Evolutionary conservation across 2,329 filamentous ascomycete genomes (phyloP), one percentile per base, ranked within the genome.

Genomic region (Geoglossum cookeanum): DNA sequence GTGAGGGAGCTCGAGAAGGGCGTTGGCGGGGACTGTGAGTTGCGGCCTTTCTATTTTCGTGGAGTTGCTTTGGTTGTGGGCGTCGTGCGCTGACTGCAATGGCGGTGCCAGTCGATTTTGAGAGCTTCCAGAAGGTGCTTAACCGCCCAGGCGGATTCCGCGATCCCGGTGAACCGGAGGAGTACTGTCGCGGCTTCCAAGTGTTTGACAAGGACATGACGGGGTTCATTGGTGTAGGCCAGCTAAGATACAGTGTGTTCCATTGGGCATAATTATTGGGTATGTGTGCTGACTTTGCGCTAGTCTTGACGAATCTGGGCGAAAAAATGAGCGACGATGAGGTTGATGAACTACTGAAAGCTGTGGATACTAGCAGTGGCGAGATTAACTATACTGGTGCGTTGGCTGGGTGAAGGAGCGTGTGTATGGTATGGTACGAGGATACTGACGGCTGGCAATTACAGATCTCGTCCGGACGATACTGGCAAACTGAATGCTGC

Each of bases 321-420:
- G 92, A 98, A 83, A 97, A 97, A 79, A 96, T 98, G 89, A 87
- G 85, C 60, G 91, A 98, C 66, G 92, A 97, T 62, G 92, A 98
- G 77, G 92, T 98, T 54, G 91, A 97, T 70, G 92, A 98, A 78
- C 79, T 98, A 68, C 83, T 98, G 71, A 98, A 97, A 83, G 89
- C 90, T 0, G 91, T 97, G 62, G 92, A 98, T 70, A 94, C 90
- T 60, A 92, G 85, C 73, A 91, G 85, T 58, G 90, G 91, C 64
- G 90, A 97, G 79, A 87, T 98, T 72, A 95, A 97, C 76, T 98
- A 98, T 72, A 90, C 85, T 63, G 89, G 88, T 92, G 76, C 62
- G 82, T 39, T 70, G 55, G 32, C 39, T 6, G 53, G 2, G 29
- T 11, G 15, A 33, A 13, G 11, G 33, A 37, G 33, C 13, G 17